These are phyloP conservation scores for Boechera stricta DNA, from an alignment of 345 rosid genomes.

Conservation along the genomic window DNA sequence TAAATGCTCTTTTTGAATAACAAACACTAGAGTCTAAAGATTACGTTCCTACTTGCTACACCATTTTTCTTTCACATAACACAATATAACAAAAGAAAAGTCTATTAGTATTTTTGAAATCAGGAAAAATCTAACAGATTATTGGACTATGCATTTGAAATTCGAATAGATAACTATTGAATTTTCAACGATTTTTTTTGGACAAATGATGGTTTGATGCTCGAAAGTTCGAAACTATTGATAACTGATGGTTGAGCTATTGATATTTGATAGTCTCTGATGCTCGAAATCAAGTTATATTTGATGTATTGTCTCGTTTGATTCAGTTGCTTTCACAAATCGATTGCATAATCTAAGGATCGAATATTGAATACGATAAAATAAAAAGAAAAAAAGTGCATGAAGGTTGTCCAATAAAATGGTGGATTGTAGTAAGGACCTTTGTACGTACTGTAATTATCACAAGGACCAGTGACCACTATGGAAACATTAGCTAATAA, in stretches of 20 bases:
- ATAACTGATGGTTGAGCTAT: too few species aligned
- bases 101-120: neutral
- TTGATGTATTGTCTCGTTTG: neutral
- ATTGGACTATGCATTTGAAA: neutral
- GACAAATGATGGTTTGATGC: too few species aligned
- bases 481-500: constrained; percentile 15
- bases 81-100: neutral
- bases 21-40: constrained; percentile 26
- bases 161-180: neutral
- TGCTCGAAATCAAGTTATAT: neutral
- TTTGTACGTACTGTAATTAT: constrained; percentile 35
- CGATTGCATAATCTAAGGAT: neutral
- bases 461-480: constrained; percentile 39
- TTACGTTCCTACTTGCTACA: constrained; percentile 42
- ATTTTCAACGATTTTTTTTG: neutral
- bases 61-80: constrained; percentile 8
- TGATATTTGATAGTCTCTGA: neutral
- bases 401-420: constrained; percentile 13
- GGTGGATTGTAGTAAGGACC: constrained; percentile 27
- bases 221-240: too few species aligned
- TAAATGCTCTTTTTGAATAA: constrained; percentile 20
- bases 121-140: neutral
- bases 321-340: neutral
- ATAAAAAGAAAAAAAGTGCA: neutral
- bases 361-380: neutral